A percentile compares a stretch with the other conserved stretches of the same genome.
phyloP scores from a whole-genome alignment of 2,329 filamentous ascomycete genomes.

The Scytalidium lignicola region DNA sequence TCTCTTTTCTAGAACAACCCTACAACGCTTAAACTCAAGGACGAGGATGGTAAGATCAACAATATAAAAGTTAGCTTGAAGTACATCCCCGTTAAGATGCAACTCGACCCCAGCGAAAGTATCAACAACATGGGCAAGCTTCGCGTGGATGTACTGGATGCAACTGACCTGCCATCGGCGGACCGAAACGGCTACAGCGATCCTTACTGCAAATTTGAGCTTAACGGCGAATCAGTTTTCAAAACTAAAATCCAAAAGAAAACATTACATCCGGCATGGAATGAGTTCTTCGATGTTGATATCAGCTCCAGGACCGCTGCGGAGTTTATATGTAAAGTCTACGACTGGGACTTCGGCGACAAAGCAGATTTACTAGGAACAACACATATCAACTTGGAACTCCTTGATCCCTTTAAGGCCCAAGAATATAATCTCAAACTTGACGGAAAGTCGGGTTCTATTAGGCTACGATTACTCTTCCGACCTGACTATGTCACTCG shows the following conservation, averaged over 20 bases:
- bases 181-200: slow-evolving; percentile 97
- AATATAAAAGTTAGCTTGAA: slow-evolving; percentile 89
- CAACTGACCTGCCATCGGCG: slow-evolving; percentile 79
- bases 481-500: slow-evolving; percentile 87
- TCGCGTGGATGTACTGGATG: slow-evolving; percentile 88
- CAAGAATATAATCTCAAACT: slow-evolving; percentile 70
- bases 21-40: slow-evolving; percentile 73
- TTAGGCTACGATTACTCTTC: slow-evolving; percentile 84
- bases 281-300: slow-evolving; percentile 85
- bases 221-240: slow-evolving; percentile 85
- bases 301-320: slow-evolving; percentile 80
- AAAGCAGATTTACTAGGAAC: slow-evolving; percentile 87
- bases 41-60: slow-evolving; percentile 68
- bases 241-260: slow-evolving; percentile 98
- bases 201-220: slow-evolving; percentile 89
- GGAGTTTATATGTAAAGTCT: slow-evolving; percentile 77
- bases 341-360: slow-evolving; percentile 95
- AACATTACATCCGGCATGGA: slow-evolving; percentile 91
- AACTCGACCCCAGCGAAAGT: slow-evolving; percentile 87
- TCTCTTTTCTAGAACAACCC: slow-evolving; percentile 69
- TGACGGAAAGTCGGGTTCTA: slow-evolving; percentile 82
- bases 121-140: slow-evolving; percentile 99
- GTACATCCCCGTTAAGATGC: slow-evolving; percentile 92
- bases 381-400: slow-evolving; percentile 67
- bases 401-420: slow-evolving; percentile 78